Base-by-base conservation (phyloP, 768 basidiomycete species). In the Termitomyces sp. region DNA sequence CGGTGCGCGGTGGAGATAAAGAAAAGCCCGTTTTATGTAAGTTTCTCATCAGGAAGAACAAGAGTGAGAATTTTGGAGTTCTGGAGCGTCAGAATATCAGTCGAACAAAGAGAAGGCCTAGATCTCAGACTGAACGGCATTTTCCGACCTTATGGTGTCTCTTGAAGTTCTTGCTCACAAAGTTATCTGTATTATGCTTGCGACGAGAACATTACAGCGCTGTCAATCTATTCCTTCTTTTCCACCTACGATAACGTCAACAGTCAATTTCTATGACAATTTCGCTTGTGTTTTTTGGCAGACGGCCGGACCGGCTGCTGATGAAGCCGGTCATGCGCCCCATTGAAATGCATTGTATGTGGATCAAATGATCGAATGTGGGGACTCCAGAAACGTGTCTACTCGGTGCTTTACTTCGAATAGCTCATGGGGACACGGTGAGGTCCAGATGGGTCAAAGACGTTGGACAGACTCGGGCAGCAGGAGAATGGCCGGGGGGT, bases 341-440 rank as follows among this genome's bases (percentile, higher is more conserved):
- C 32, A 32, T n/a, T n/a, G n/a, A n/a, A n/a, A n/a, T n/a, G n/a
- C n/a, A n/a, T 54, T 44, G 40, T 20, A 18, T 39, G 18, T 5
- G 27, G 50, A 52, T 52, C 51, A 52, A 39, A 40, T 52, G 51
- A 52, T 52, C 51, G 51, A 52, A 52, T 52, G 51, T 52, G 37
- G 50, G 37, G 37, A 37, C 51, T 30, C 51, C 16, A 30, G 3
- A 13, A 52, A n/a, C 26, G 36, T 39, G 18, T 26, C 26, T 40
- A 52, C 51, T 52, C 37, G 37, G 51, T 39, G 37, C 12, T 51
- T 12, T 12, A n/a, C 9, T 18, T 39, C 20, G 24, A 3, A n/a
- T 4, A 24, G 26, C 18, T 6, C 36, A 37, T 39, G 16, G 50
- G 37, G 20, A 52, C 2, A 13, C 12, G 2, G 12, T 27, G 36